These are phyloP conservation scores for Aeschynomene evenia DNA, from an alignment of 306 rosid genomes.

Conservation along the genomic window DNA sequence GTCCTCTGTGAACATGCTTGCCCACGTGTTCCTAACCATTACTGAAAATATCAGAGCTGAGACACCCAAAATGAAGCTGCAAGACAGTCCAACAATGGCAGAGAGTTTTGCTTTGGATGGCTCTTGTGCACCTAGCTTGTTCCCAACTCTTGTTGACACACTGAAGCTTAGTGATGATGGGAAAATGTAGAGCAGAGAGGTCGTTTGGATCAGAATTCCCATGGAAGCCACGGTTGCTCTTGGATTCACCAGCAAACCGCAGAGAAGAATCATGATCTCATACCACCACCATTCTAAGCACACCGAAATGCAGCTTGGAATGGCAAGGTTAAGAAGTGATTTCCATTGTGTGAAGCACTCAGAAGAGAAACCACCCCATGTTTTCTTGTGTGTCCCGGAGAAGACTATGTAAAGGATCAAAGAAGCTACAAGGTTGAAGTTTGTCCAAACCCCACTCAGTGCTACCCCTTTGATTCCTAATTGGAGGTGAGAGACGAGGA, in stretches of 20 bases:
- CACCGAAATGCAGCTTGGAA: slow-evolving; percentile 90
- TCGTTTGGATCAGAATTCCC: slow-evolving; percentile 91
- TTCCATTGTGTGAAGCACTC: slow-evolving; percentile 75
- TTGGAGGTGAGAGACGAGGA: slow-evolving; percentile 58
- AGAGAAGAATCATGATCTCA: slow-evolving; percentile 82
- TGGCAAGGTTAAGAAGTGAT: slow-evolving; percentile 57
- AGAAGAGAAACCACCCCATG: slow-evolving; percentile 78
- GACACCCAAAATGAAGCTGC: slow-evolving; percentile 61
- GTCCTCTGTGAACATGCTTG: slow-evolving; percentile 74
- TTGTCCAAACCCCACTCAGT: slow-evolving; percentile 65
- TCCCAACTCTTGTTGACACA: slow-evolving; percentile 87
- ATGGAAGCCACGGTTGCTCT: slow-evolving; percentile 85
- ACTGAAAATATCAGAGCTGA: slow-evolving; percentile 57
- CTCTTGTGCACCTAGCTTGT: slow-evolving; percentile 72
- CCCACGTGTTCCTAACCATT: slow-evolving; percentile 69
- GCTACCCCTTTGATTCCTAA: slow-evolving; percentile 83
- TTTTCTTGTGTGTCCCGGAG: slow-evolving; percentile 58
- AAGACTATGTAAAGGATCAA: slow-evolving; percentile 56
- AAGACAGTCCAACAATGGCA: slow-evolving; percentile 72
- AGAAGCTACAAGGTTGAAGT: slow-evolving; percentile 71
- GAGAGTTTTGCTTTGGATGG: slow-evolving; percentile 64
- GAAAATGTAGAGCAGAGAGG: slow-evolving; percentile 82
- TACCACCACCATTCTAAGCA: slow-evolving; percentile 99
- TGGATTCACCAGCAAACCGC: slow-evolving; percentile 69
- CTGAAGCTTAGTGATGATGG: slow-evolving; percentile 92